phyloP scores from a whole-genome alignment of 1,139 yeast genomes.

The Yamadazyma membranifaciens region DNA sequence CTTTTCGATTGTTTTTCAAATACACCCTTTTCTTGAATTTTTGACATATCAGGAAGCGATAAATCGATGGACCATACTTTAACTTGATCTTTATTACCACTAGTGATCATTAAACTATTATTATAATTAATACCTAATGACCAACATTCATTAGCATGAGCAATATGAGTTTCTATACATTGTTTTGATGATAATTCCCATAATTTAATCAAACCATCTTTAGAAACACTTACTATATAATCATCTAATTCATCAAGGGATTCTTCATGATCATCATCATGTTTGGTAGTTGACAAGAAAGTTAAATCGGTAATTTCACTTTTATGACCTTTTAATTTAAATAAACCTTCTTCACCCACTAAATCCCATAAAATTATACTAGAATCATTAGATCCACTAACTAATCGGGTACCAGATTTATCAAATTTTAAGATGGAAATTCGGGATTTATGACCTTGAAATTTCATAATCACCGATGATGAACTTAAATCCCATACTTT shows the following conservation, averaged over 20 bases:
- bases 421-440: constrained; percentile 71
- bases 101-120: constrained; percentile 55
- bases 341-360: constrained; percentile 86
- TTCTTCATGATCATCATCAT: constrained; percentile 24
- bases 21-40: constrained; percentile 60
- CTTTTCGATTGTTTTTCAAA: constrained; percentile 79
- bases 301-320: constrained; percentile 78
- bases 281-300: constrained; percentile 35
- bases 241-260: constrained; percentile 57
- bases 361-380: constrained; percentile 90
- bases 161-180: constrained; percentile 91
- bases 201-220: constrained; percentile 85
- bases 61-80: constrained; percentile 78
- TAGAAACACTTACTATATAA: constrained; percentile 73
- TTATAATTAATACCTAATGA: constrained; percentile 51
- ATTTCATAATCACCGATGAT: constrained; percentile 70
- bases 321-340: constrained; percentile 83
- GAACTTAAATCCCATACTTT: constrained; percentile 92
- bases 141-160: constrained; percentile 95
- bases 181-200: constrained; percentile 93
- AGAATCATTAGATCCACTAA: constrained; percentile 86
- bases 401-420: constrained; percentile 74
- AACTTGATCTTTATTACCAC: constrained; percentile 78
- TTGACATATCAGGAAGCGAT: constrained; percentile 46
- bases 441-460: constrained; percentile 85